Evolutionary conservation across 148 eudicot species (phyloP).

Genomic region (Fagopyrum homotropicum): DNA sequence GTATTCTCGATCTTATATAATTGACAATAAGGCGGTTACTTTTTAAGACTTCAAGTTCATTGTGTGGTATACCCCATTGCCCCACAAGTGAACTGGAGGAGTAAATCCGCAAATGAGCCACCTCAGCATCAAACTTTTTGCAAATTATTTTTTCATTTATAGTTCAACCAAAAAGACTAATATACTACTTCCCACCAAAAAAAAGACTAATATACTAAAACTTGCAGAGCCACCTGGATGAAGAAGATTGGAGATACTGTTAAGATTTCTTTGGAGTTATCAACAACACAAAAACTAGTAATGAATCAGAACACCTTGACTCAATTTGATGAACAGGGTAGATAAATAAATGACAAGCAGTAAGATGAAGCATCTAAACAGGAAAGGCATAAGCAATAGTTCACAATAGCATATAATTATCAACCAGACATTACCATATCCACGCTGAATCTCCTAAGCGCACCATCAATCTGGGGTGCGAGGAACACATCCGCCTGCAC

Average conservation of each 20-base stretch:
- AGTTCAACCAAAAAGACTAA: neutral
- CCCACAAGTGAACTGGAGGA: too few relatives aligned
- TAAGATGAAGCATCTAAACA: neutral
- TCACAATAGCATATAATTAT: neutral
- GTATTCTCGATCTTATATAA: too few relatives aligned
- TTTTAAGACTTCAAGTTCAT: too few relatives aligned
- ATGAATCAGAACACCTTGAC: neutral
- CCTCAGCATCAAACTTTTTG: too few relatives aligned
- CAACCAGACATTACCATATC: conserved; percentile 50
- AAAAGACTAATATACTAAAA: too few relatives aligned
- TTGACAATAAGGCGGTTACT: too few relatives aligned
- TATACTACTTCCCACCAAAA: too few relatives aligned
- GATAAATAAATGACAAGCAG: neutral
- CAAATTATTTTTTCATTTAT: too few relatives aligned
- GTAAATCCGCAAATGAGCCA: too few relatives aligned
- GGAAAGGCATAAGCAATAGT: neutral
- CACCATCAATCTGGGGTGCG: conserved; percentile 68
- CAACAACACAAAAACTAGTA: neutral
- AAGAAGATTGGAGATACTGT: neutral
- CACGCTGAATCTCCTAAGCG: conserved; percentile 51
- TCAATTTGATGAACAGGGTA: neutral
- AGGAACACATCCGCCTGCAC: conserved; percentile 81
- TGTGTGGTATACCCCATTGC: too few relatives aligned
- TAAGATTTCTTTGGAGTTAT: neutral
- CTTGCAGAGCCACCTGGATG: neutral